Evolutionary conservation across 1,139 yeast species (phyloP).

Genomic region (Diutina rugosa): DNA sequence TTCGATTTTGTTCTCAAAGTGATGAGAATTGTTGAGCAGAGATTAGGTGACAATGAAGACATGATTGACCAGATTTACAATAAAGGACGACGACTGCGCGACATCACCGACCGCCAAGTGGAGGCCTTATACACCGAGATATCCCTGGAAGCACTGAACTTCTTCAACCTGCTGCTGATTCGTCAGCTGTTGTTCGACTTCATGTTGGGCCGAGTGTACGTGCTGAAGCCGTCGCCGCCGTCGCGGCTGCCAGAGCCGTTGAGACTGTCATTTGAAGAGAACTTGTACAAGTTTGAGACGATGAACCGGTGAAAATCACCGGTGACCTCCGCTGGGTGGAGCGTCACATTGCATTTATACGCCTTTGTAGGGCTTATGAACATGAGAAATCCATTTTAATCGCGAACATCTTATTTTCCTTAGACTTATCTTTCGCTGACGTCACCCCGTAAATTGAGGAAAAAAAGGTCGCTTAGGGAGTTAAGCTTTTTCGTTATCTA

Average conservation of each 20-base stretch:
- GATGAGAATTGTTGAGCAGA: neutral
- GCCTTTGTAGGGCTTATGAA: neutral
- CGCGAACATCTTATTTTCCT: neutral
- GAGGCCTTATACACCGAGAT: neutral
- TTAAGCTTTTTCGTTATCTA: neutral
- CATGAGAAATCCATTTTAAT: neutral
- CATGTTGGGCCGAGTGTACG: neutral
- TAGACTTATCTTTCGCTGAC: neutral
- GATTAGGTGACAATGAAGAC: neutral
- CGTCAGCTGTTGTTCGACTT: neutral
- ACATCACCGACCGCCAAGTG: neutral
- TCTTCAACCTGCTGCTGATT: neutral
- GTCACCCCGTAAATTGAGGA: neutral
- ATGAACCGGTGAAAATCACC: neutral
- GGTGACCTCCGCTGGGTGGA: neutral
- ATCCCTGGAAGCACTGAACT: neutral
- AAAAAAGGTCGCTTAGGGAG: neutral
- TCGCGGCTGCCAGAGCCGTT: neutral
- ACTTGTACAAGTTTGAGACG: neutral
- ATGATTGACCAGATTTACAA: neutral
- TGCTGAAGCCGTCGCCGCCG: neutral
- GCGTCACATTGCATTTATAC: neutral
- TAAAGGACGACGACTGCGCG: neutral
- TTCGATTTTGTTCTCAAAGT: neutral
- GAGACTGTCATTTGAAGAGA: neutral